Conservation (phyloP, 2,329 filamentous ascomycete species). For the Venturia asperata region DNA sequence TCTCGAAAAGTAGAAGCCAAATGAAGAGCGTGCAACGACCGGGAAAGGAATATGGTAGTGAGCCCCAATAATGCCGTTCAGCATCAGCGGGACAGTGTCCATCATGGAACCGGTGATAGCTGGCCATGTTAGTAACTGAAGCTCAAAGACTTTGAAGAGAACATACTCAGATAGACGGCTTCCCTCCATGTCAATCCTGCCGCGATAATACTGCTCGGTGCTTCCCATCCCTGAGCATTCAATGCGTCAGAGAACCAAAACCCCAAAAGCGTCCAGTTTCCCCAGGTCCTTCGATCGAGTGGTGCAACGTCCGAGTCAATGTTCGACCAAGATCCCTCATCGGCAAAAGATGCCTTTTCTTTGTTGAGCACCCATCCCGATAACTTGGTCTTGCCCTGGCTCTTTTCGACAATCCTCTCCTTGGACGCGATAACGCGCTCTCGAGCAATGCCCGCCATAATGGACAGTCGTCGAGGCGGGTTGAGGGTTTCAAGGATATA, state of each 20-base stretch:
- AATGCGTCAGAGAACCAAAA: slow-evolving; percentile 43
- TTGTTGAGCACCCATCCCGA: slow-evolving; percentile 24
- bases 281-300: slow-evolving; percentile 40
- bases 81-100: slow-evolving; percentile 25
- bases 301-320: slow-evolving; percentile 42
- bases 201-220: slow-evolving; percentile 42
- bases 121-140: background rate
- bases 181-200: slow-evolving; percentile 39
- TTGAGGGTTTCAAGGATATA: background rate
- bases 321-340: slow-evolving; percentile 33
- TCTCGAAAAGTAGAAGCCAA: slow-evolving; percentile 38
- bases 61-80: slow-evolving; percentile 26
- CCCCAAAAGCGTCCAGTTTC: slow-evolving; percentile 35
- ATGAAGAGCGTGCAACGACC: slow-evolving; percentile 35
- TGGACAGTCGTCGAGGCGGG: background rate
- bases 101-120: slow-evolving; percentile 29
- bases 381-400: background rate
- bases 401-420: slow-evolving; percentile 8
- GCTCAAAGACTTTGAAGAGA: background rate
- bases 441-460: slow-evolving; percentile 4
- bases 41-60: slow-evolving; percentile 40
- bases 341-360: slow-evolving; percentile 23
- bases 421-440: background rate
- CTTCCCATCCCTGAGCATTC: slow-evolving; percentile 41
- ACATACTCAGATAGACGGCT: slow-evolving; percentile 28